These are phyloP conservation scores for Diddensiella transvaalensis DNA, from an alignment of 805 yeast genomes.

Conservation along the genomic window DNA sequence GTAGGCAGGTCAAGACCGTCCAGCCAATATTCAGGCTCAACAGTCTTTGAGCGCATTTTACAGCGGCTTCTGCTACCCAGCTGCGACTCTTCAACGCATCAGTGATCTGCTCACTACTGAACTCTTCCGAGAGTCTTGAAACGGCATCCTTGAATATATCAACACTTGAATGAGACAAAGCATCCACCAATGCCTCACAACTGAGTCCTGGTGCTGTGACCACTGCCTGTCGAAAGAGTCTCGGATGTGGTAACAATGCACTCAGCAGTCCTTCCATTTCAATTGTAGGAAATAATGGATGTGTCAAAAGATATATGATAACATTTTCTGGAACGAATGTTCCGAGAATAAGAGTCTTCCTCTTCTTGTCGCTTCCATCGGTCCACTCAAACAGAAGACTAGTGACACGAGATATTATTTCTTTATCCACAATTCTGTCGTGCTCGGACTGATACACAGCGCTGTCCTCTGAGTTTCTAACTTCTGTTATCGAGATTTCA, in stretches of 20 bases:
- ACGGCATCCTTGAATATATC: conserved; percentile 68
- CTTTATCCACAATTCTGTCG: conserved; percentile 25
- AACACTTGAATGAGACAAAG: conserved; percentile 53
- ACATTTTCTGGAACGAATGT: conserved; percentile 51
- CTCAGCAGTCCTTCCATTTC: conserved; percentile 54
- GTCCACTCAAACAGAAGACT: conserved; percentile 30
- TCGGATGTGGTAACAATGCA: conserved; percentile 51
- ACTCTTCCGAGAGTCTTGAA: conserved; percentile 62
- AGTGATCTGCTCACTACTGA: conserved; percentile 43
- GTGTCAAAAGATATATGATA: conserved; percentile 72
- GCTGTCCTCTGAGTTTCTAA: conserved; percentile 5
- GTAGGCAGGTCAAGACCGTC: conserved; percentile 57
- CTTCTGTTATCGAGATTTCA: conserved; percentile 9
- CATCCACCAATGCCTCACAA: conserved; percentile 57
- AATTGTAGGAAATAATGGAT: conserved; percentile 74
- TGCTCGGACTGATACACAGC: conserved; percentile 21
- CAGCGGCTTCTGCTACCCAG: conserved; percentile 20
- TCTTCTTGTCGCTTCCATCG: background rate
- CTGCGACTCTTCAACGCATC: conserved; percentile 20
- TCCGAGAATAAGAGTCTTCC: background rate
- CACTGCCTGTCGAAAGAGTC: conserved; percentile 75
- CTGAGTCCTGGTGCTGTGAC: conserved; percentile 72
- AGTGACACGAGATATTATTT: conserved; percentile 23
- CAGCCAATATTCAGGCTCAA: conserved; percentile 50
- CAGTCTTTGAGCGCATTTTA: conserved; percentile 41